Evolutionary conservation across 176 grass and related monocot species (phyloP).

Genomic region (Cenchrus fungigraminus): DNA sequence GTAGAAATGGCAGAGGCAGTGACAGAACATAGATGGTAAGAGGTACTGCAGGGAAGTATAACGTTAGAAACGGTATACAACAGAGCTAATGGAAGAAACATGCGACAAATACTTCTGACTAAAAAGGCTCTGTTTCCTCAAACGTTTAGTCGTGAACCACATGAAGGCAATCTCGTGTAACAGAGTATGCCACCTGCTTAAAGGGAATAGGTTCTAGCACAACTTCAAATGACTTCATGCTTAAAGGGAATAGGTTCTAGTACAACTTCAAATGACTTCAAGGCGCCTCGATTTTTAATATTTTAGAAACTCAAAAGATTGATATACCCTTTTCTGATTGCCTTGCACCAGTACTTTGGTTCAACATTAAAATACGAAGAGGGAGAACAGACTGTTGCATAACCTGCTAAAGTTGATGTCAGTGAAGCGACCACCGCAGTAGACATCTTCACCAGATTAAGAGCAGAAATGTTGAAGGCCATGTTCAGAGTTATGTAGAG

Average conservation of each 20-base stretch:
- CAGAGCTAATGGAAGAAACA: background rate
- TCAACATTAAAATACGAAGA: conserved; percentile 19
- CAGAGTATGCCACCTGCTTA: background rate
- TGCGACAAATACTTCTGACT: background rate
- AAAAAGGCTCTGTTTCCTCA: background rate
- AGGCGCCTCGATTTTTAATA: background rate
- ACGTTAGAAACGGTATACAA: conserved; percentile 27
- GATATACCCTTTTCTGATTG: background rate
- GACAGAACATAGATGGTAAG: conserved; percentile 77
- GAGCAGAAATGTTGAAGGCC: conserved; percentile 88
- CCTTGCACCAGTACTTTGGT: background rate
- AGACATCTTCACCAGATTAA: conserved; percentile 94
- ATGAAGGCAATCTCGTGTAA: background rate
- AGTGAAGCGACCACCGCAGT: conserved; percentile 86
- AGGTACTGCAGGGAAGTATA: conserved; percentile 59
- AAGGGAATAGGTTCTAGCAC: conserved; percentile 8
- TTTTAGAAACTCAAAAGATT: background rate
- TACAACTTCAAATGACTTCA: background rate
- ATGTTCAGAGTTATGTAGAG: conserved; percentile 86
- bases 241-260: conserved; percentile 10
- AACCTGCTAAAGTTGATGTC: conserved; percentile 87
- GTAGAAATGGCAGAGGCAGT: conserved; percentile 75
- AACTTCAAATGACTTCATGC: background rate
- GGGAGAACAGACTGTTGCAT: background rate
- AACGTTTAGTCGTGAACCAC: background rate